Percentiles rank a stretch among this genome's conserved stretches.
phyloP scores from a whole-genome alignment of 1,284 basidiomycete species.

The Kalmanozyma brasiliensis region DNA sequence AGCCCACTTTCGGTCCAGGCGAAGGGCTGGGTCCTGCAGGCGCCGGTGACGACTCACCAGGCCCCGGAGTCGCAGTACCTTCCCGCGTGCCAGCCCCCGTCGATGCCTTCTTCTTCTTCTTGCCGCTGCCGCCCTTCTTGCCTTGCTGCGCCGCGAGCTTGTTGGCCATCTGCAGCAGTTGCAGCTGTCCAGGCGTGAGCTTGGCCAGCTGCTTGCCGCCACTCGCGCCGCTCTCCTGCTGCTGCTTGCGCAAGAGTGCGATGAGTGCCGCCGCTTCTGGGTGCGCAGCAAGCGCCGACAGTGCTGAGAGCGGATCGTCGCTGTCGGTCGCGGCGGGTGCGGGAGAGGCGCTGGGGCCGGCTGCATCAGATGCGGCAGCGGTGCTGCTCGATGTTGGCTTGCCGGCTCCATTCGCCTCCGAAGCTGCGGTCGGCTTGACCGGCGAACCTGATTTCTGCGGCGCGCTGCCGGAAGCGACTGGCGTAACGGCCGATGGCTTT shows the following conservation, averaged over 20 bases:
- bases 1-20: slow-evolving; percentile 26
- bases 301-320: slow-evolving; percentile 56
- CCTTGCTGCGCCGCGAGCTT: slow-evolving; percentile 55
- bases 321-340: slow-evolving; percentile 2
- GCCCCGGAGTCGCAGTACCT: slow-evolving; percentile 36
- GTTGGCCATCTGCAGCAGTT: slow-evolving; percentile 65
- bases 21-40: slow-evolving; percentile 25
- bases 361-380: not conserved
- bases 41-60: slow-evolving; percentile 31
- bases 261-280: slow-evolving; percentile 64
- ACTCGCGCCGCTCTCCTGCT: slow-evolving; percentile 42
- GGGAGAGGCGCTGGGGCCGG: slow-evolving; percentile 10
- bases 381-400: slow-evolving; percentile 10
- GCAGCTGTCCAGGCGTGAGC: slow-evolving; percentile 61
- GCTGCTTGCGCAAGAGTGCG: slow-evolving; percentile 61
- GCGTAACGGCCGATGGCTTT: slow-evolving; percentile 3
- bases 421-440: slow-evolving; percentile 9
- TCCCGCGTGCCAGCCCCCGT: slow-evolving; percentile 25
- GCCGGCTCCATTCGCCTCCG: slow-evolving; percentile 4
- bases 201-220: slow-evolving; percentile 53
- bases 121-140: slow-evolving; percentile 31
- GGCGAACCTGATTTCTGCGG: slow-evolving; percentile 12
- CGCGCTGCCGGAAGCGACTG: slow-evolving; percentile 3
- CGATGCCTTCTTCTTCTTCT: slow-evolving; percentile 47
- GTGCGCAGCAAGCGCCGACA: slow-evolving; percentile 58